phyloP scores from a whole-genome alignment of 1,139 yeast species.

The Yamadazyma pseudoaaseri region DNA sequence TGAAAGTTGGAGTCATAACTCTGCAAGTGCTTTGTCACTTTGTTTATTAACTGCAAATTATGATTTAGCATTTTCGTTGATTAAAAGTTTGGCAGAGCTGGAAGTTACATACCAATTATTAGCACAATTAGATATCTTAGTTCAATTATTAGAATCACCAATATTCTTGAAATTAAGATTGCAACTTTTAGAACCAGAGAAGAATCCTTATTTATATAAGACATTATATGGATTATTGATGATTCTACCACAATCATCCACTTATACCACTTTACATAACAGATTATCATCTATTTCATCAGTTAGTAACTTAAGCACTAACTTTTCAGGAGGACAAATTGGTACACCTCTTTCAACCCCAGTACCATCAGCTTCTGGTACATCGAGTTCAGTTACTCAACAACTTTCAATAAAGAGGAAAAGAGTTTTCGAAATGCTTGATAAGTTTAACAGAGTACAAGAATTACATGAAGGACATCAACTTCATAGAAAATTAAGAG shows the following conservation, averaged over 20 bases:
- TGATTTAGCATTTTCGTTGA: constrained; percentile 78
- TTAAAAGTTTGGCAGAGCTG: constrained; percentile 71
- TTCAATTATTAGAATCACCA: constrained; percentile 77
- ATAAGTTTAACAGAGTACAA: constrained; percentile 60
- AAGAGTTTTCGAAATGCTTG: constrained; percentile 54
- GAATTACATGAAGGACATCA: constrained; percentile 45
- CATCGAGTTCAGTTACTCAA: constrained; percentile 14
- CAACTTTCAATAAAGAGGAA: constrained; percentile 43
- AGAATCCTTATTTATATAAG: constrained; percentile 78
- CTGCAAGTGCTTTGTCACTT: constrained; percentile 83
- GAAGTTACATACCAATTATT: constrained; percentile 71
- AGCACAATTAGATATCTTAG: constrained; percentile 76
- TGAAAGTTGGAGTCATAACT: constrained; percentile 89
- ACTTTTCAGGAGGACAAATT: constrained; percentile 13
- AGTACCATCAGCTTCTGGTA: constrained; percentile 13
- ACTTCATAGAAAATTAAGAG: constrained; percentile 13
- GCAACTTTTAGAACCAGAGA: constrained; percentile 84
- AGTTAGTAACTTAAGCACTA: constrained; percentile 18
- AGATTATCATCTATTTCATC: constrained; percentile 56
- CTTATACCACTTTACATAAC: constrained; percentile 77
- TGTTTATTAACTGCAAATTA: constrained; percentile 88
- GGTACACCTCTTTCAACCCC: constrained; percentile 25
- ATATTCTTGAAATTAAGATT: constrained; percentile 84
- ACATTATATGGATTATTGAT: constrained; percentile 89
- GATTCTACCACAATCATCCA: constrained; percentile 95